phyloP scores from a whole-genome alignment of 805 yeast genomes.

The Kodamaea sagamina region DNA sequence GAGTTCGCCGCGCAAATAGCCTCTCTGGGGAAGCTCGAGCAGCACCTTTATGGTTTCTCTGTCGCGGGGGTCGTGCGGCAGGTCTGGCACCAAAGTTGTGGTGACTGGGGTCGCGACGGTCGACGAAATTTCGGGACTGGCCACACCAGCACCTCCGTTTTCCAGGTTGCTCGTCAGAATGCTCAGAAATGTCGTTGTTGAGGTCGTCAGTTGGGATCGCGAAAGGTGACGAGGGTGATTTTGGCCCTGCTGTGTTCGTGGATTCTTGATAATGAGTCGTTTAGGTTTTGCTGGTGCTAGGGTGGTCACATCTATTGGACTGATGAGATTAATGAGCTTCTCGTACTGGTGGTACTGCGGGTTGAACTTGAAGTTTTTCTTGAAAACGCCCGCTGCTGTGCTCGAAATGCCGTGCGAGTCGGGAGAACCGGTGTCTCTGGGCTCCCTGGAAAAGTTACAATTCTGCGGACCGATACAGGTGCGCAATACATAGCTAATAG shows the following conservation, averaged over 20 bases:
- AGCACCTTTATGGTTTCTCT: constrained; percentile 31
- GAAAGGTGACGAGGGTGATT: constrained; percentile 23
- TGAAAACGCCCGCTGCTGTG: background rate
- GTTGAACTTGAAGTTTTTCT: background rate
- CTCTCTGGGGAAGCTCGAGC: constrained; percentile 53
- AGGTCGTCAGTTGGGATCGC: constrained; percentile 34
- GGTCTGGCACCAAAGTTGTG: background rate
- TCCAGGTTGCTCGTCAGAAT: constrained; percentile 2
- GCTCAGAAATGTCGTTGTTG: constrained; percentile 2
- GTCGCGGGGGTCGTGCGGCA: constrained; percentile 7
- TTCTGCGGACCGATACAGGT: constrained; percentile 41
- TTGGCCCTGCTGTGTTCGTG: constrained; percentile 26
- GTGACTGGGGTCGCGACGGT: background rate
- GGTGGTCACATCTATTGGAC: constrained; percentile 71
- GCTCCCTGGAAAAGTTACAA: constrained; percentile 10
- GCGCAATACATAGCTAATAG: constrained; percentile 64
- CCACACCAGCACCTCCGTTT: constrained; percentile 15
- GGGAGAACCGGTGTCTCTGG: background rate
- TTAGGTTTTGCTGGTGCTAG: constrained; percentile 70
- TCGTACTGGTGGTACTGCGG: constrained; percentile 39
- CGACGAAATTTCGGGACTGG: constrained; percentile 27
- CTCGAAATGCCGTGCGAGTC: background rate
- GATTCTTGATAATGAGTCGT: constrained; percentile 60
- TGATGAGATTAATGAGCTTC: constrained; percentile 57
- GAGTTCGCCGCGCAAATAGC: constrained; percentile 76